Percentiles rank a stretch among this genome's conserved stretches.
These are phyloP conservation scores for Plasmopara halstedii DNA, from an alignment of 352 stramenopile genomes.

Conservation along the genomic window DNA sequence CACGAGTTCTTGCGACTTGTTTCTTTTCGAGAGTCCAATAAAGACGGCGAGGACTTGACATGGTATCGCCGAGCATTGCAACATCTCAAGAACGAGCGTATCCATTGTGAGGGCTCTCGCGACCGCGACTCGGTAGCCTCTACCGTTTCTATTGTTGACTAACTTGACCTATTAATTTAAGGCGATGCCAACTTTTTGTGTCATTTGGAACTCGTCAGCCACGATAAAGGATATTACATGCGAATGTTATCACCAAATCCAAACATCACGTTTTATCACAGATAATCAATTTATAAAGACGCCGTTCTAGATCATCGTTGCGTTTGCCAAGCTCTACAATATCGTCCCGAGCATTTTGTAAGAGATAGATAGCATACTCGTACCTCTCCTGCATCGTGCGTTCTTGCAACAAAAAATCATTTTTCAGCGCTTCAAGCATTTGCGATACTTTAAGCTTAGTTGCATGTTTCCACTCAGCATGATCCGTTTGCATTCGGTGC, in stretches of 20 bases:
- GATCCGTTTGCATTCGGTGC: constrained; percentile 44
- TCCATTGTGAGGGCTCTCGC: constrained; percentile 11
- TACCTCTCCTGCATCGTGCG: constrained; percentile 43
- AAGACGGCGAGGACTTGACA: constrained; percentile 13
- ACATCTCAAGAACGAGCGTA: constrained; percentile 27
- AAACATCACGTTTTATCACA: constrained; percentile 33
- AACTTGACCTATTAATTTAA: not conserved
- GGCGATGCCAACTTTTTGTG: not conserved
- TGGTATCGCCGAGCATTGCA: constrained; percentile 27
- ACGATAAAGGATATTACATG: too few relatives aligned
- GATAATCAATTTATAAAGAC: constrained; percentile 29
- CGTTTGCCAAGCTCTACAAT: constrained; percentile 39
- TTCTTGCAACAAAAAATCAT: constrained; percentile 44
- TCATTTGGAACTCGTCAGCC: too few relatives aligned
- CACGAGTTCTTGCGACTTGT: constrained; percentile 23
- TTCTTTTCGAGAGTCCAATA: constrained; percentile 11
- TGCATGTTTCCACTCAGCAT: constrained; percentile 46
- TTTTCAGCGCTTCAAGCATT: constrained; percentile 44
- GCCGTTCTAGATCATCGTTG: constrained; percentile 53
- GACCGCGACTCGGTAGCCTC: constrained; percentile 25
- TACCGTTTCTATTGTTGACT: constrained; percentile 23
- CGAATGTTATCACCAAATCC: too few relatives aligned
- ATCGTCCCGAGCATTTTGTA: constrained; percentile 57
- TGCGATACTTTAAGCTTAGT: constrained; percentile 33
- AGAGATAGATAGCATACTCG: constrained; percentile 33